These are phyloP conservation scores for Monilinia aucupariae DNA, from an alignment of 2,329 filamentous ascomycete genomes.

Conservation along the genomic window DNA sequence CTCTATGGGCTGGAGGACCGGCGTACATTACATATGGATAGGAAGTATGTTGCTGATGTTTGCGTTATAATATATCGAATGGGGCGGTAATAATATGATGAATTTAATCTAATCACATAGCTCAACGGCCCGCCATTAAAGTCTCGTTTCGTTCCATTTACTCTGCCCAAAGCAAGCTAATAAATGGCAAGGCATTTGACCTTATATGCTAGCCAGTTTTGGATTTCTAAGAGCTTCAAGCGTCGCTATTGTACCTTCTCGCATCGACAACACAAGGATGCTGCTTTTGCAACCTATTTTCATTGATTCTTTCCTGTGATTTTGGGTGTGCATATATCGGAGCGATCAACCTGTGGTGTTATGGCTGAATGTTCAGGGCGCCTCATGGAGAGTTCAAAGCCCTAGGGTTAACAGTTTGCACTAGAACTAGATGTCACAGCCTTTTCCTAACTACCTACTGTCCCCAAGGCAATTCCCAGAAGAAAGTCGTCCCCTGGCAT, in stretches of 20 bases:
- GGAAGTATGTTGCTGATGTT: constrained; percentile 34
- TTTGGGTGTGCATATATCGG: neutral
- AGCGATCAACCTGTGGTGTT: neutral
- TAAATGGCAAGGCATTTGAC: neutral
- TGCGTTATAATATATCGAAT: constrained; percentile 26
- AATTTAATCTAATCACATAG: neutral
- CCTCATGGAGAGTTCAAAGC: neutral
- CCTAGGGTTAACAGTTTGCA: neutral
- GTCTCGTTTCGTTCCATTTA: neutral
- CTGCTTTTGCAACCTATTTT: neutral
- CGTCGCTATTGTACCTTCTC: neutral
- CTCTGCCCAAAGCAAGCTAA: neutral
- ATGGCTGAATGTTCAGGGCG: neutral
- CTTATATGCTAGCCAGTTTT: neutral
- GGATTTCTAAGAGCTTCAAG: neutral
- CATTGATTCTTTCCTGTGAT: neutral
- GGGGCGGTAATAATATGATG: neutral
- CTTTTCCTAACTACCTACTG: neutral
- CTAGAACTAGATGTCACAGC: neutral
- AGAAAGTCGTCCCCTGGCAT: neutral
- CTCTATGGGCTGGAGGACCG: constrained; percentile 35
- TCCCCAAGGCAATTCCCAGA: too few relatives aligned
- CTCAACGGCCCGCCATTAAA: neutral
- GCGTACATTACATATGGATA: constrained; percentile 35
- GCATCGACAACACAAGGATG: neutral